Evolutionary conservation across 202 grass and related monocot species (phyloP).

Genomic region (Panicum hallii): DNA sequence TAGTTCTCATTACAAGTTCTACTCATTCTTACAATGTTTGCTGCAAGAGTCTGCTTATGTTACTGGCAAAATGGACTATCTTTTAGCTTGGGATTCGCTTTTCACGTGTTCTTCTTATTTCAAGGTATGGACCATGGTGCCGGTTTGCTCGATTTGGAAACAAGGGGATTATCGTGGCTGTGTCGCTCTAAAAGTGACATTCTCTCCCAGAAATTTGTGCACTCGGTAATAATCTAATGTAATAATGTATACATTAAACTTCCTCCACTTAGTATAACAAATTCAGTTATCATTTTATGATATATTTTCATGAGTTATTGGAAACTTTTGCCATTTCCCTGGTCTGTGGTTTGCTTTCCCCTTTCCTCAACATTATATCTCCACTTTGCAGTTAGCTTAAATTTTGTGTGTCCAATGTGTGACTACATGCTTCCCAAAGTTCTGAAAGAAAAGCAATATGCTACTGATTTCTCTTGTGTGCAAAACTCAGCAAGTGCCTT

Average conservation of each 20-base stretch:
- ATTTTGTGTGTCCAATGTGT: neutral
- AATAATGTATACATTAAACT: slow-evolving; percentile 13
- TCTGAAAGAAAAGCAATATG: slow-evolving; percentile 15
- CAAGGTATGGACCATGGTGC: slow-evolving; percentile 67
- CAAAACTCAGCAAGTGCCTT: slow-evolving; percentile 17
- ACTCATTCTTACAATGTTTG: neutral
- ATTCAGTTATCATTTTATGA: slow-evolving; percentile 10
- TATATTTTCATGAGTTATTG: slow-evolving; percentile 8
- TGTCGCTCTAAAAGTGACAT: slow-evolving; percentile 73
- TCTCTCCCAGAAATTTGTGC: slow-evolving; percentile 75
- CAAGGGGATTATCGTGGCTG: slow-evolving; percentile 51
- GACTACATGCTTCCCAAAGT: slow-evolving; percentile 2
- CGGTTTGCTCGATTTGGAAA: slow-evolving; percentile 74
- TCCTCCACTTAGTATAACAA: neutral
- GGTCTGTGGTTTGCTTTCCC: neutral
- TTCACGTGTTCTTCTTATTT: slow-evolving; percentile 46
- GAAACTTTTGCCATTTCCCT: slow-evolving; percentile 1
- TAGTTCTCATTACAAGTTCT: neutral
- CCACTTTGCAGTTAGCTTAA: slow-evolving; percentile 26
- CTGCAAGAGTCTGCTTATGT: slow-evolving; percentile 1
- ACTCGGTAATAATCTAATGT: slow-evolving; percentile 55
- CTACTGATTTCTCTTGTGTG: slow-evolving; percentile 33
- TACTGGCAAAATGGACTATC: neutral
- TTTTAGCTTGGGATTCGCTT: slow-evolving; percentile 19
- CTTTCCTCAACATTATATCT: slow-evolving; percentile 7